Evolutionary conservation across 192 early-diverging fungal species (phyloP).

Genomic region (Coemansia biformis): DNA sequence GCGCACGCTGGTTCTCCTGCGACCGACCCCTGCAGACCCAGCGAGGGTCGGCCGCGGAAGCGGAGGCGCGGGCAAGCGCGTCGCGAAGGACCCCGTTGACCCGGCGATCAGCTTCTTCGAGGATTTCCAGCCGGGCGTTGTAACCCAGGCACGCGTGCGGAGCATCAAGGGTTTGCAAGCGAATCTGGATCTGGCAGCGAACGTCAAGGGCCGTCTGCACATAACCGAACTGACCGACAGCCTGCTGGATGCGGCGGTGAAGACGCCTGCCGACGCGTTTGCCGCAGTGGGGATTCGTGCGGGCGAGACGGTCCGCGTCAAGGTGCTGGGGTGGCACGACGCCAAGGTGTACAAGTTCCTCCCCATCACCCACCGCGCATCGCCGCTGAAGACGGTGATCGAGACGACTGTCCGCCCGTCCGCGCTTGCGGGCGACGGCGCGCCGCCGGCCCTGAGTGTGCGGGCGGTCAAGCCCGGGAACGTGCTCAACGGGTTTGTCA

Average conservation of each 20-base stretch:
- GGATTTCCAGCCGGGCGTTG: conserved; percentile 46
- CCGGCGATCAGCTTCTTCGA: conserved; percentile 42
- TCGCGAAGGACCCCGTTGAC: conserved; percentile 44
- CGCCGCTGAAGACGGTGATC: conserved; percentile 51
- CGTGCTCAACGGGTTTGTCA: conserved; percentile 48
- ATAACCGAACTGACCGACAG: conserved; percentile 61
- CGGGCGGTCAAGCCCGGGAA: conserved; percentile 38
- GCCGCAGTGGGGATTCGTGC: conserved; percentile 19
- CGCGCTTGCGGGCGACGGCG: conserved; percentile 30
- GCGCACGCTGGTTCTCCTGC: conserved; percentile 36
- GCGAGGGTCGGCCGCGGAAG: neutral
- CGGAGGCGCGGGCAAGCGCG: conserved; percentile 8
- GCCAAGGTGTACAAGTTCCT: conserved; percentile 60
- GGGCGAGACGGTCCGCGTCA: conserved; percentile 53
- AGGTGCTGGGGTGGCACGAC: conserved; percentile 63
- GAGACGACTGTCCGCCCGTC: conserved; percentile 57
- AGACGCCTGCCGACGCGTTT: conserved; percentile 28
- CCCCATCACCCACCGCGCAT: conserved; percentile 56
- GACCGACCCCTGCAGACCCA: neutral
- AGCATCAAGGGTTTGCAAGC: conserved; percentile 53
- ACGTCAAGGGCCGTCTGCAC: conserved; percentile 71
- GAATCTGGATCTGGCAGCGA: conserved; percentile 61
- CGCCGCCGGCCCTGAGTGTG: conserved; percentile 12
- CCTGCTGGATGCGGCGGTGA: conserved; percentile 27
- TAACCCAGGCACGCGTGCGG: conserved; percentile 41